Evolutionary conservation across 495 filamentous ascomycete species (phyloP), one percentile per base, ranked within the genome.

Genomic region (Lepidopterella palustris): DNA sequence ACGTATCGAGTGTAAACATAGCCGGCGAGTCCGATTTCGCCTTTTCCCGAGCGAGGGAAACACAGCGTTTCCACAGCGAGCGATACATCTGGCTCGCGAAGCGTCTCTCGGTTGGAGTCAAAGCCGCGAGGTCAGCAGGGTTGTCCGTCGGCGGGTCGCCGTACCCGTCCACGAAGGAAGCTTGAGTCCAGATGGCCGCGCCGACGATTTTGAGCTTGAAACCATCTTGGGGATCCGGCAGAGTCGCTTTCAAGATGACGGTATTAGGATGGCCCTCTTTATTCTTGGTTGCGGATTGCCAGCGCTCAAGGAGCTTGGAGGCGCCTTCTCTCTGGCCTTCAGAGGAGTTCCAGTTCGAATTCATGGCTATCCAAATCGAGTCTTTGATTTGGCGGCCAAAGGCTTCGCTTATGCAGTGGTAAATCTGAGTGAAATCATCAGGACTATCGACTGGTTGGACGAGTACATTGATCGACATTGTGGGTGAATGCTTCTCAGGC

Each of bases 291-390:
- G 58, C 72, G 18, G 54, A 61, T 5, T 58, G 53, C 72, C 71
- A 78, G 18, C 75, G 66, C 9, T 63, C 53, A 13, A 68, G 58
- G 50, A 77, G 52, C 0, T 71, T 67, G 6, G 56, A 53, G 13
- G 68, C 70, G 3, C 64, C 74, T 9, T 48, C 55, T 0, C 53
- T 32, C 55, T 62, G 56, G 4, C 77, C 77, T 10, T 62, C 53
- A 10, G 72, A 64, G 5, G 72, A 75, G 10, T 77, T 68, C 77
- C 76, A 80, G 29, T 62, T 72, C 0, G 77, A 76, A 40, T 78
- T 73, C 62, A 73, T 64, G 35, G 65, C 68, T 2, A 63, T 73
- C 77, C 77, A 80, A 42, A 78, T 61, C 0, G 63, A 67, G 61
- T 80, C 77, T 20, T 64, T 42, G 6, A 55, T 61, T 42, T 80